Evolutionary conservation across 2,329 filamentous ascomycete genomes (phyloP), one percentile per base, ranked within the genome.

Genomic region (Teratosphaeria viscida): DNA sequence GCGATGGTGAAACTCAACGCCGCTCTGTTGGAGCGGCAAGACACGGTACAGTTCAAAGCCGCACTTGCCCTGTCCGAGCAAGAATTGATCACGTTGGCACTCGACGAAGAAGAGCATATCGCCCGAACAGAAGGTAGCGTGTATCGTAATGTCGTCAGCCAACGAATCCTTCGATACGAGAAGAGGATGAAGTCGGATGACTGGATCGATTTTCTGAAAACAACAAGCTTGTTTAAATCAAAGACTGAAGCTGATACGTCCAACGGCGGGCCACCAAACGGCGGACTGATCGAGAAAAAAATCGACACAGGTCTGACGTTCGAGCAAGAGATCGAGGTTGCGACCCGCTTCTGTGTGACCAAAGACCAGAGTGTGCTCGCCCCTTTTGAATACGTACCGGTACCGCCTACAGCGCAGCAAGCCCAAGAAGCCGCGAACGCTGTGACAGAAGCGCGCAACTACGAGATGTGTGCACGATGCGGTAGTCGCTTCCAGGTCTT

Each of bases 391-490:
- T 97, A 96, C 71, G 85, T 96, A 26, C 82, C 86, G 0, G 75
- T 72, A 4, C 75, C 85, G 1, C 92, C 92, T 0, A 81, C 82
- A 0, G 77, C 82, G 0, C 79, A 81, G 7, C 87, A 90, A 19
- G 82, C 96, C 19, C 77, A 82, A 57, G 79, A 81, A 56, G 87
- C 90, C 0, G 82, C 78, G 37, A 79, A 82, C 52, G 90, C 85
- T 0, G 79, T 90, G 0, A 78, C 83, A 55, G 79, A 84, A 7
- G 83, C 87, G 12, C 82, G 84, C 57, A 89, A 89, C 55, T 96
- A 87, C 81, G 94, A 99, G 75, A 81, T 85, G 56, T 99, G 94
- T 68, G 92, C 96, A 68, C 86, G 94, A 23, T 99, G 94, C 74
- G 81, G 81, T 52, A 85, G 85, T 37, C 85, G 92, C 26, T 99